A percentile compares a stretch with the other conserved stretches of the same genome.
phyloP scores from a whole-genome alignment of 2,329 filamentous ascomycete genomes.

The Xylariomycetidae sp. region DNA sequence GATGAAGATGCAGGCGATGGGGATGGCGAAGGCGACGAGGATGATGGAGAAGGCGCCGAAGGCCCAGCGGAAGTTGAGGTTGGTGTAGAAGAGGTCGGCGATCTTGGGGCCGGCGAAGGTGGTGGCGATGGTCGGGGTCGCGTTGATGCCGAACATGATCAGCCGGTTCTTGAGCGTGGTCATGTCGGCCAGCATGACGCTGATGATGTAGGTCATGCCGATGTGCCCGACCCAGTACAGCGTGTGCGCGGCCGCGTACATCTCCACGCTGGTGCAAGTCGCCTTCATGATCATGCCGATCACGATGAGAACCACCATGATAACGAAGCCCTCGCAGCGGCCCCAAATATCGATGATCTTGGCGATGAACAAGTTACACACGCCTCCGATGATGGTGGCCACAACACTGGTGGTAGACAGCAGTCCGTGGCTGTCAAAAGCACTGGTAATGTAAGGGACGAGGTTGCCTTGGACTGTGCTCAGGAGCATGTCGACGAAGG shows the following conservation, averaged over 20 bases:
- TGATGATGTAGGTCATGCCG: slow-evolving; percentile 33
- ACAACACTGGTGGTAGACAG: slow-evolving; percentile 3
- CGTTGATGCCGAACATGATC: slow-evolving; percentile 35
- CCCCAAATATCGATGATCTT: slow-evolving; percentile 46
- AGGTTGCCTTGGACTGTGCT: slow-evolving; percentile 39
- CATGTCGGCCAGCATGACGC: slow-evolving; percentile 38
- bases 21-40: slow-evolving; percentile 40
- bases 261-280: slow-evolving; percentile 42
- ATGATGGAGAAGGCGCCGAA: slow-evolving; percentile 62
- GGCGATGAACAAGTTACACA: slow-evolving; percentile 13
- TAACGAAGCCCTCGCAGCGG: slow-evolving; percentile 38
- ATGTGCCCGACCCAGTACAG: slow-evolving; percentile 58
- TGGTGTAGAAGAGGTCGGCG: slow-evolving; percentile 31
- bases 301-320: slow-evolving; percentile 37
- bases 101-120: slow-evolving; percentile 38
- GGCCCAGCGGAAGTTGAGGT: slow-evolving; percentile 38
- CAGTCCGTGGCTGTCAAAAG: slow-evolving; percentile 57
- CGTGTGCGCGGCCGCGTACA: slow-evolving; percentile 53
- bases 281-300: slow-evolving; percentile 59
- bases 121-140: slow-evolving; percentile 37
- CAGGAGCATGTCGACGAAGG: slow-evolving; percentile 33
- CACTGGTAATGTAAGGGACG: slow-evolving; percentile 59
- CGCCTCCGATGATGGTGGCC: slow-evolving; percentile 4
- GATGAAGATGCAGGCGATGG: slow-evolving; percentile 29
- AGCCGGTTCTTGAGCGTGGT: slow-evolving; percentile 37